Conservation (phyloP, 148 eudicot genomes). For the Vaccinium vitisidaea region DNA sequence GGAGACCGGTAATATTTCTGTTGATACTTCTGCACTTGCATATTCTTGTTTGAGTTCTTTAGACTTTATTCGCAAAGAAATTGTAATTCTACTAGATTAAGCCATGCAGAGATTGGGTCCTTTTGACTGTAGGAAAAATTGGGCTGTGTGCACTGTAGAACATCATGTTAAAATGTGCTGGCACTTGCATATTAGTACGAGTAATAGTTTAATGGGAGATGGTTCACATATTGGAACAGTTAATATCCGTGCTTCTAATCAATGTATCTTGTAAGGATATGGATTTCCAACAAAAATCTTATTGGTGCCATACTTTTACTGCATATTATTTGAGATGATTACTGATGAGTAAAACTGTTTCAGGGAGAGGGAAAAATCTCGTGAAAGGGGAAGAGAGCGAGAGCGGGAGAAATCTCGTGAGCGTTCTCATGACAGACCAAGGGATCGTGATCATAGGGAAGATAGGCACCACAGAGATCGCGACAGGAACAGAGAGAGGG, state of each 20-base stretch:
- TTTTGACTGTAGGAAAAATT: background rate
- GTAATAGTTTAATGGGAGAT: background rate
- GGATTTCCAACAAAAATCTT: background rate
- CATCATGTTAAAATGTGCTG: background rate
- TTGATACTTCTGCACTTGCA: background rate
- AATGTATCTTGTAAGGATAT: background rate
- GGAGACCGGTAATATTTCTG: constrained; percentile 35
- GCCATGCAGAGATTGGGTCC: background rate
- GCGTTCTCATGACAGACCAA: constrained; percentile 75
- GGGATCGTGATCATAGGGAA: constrained; percentile 86
- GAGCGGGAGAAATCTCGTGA: constrained; percentile 81
- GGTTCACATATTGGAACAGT: background rate
- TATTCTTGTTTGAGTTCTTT: background rate
- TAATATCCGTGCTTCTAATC: background rate
- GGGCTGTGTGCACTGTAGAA: background rate
- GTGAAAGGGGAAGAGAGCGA: constrained; percentile 73
- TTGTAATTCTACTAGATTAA: background rate
- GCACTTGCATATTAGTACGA: background rate
- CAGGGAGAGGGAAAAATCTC: constrained; percentile 96
- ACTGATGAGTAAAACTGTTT: constrained; percentile 16
- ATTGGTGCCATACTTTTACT: background rate
- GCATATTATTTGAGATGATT: constrained; percentile 3
- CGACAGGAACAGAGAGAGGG: constrained; percentile 68
- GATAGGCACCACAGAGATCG: constrained; percentile 94
- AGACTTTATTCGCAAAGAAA: background rate